Percentiles rank a stretch among this genome's conserved stretches.
phyloP scores from a whole-genome alignment of 768 basidiomycete genomes.

The Termitomyces sp. region DNA sequence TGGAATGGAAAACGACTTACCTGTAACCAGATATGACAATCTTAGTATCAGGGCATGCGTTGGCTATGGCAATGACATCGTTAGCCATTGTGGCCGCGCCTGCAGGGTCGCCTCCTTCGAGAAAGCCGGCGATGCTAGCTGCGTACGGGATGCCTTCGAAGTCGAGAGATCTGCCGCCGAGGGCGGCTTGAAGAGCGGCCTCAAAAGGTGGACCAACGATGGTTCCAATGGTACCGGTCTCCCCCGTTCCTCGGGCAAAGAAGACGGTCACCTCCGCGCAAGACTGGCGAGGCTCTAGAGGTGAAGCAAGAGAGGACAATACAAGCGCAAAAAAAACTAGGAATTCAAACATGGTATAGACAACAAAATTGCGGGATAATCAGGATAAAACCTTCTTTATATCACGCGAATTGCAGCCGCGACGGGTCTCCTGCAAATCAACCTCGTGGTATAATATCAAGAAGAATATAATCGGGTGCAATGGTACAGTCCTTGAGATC shows the following conservation, averaged over 20 bases:
- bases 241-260: conserved; percentile 32
- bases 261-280: conserved; percentile 29
- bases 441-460: background rate
- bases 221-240: conserved; percentile 25
- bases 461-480: background rate
- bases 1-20: conserved; percentile 8
- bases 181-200: conserved; percentile 20
- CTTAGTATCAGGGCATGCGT: conserved; percentile 24
- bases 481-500: background rate
- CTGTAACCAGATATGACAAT: conserved; percentile 31
- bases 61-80: conserved; percentile 21
- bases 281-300: conserved; percentile 14
- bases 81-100: conserved; percentile 30
- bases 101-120: conserved; percentile 28
- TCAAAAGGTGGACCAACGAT: conserved; percentile 32
- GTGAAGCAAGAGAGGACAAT: conserved; percentile 17
- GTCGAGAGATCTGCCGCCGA: conserved; percentile 23
- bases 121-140: conserved; percentile 28
- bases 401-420: background rate
- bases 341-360: conserved; percentile 11
- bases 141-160: conserved; percentile 33
- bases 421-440: background rate
- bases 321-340: conserved; percentile 11
- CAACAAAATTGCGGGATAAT: background rate
- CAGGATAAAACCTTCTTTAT: background rate